These are phyloP conservation scores for Elsinoe arachidis DNA, from an alignment of 2,329 filamentous ascomycete genomes.

Conservation along the genomic window DNA sequence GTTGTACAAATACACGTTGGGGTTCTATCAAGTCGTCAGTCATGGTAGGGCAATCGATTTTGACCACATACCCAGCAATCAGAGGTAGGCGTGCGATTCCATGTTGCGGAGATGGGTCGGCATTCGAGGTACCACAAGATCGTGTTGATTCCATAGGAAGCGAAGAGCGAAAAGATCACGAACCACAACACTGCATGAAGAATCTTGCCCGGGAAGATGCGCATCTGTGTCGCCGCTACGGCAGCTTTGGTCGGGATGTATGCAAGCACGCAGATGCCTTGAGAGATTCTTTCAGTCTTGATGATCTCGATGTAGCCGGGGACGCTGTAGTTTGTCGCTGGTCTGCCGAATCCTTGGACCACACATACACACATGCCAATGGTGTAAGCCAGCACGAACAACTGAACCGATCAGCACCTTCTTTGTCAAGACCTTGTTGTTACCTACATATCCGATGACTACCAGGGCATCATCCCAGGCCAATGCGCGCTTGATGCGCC, in stretches of 20 bases:
- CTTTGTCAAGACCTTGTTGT: not conserved
- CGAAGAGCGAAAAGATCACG: not conserved
- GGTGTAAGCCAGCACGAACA: not conserved
- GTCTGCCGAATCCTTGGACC: slow-evolving; percentile 2
- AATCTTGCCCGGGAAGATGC: not conserved
- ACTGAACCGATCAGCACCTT: not conserved
- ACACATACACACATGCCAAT: slow-evolving; percentile 7
- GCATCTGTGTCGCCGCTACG: not conserved
- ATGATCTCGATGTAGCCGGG: slow-evolving; percentile 1
- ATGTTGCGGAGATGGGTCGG: slow-evolving; percentile 1
- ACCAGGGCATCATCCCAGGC: slow-evolving; percentile 2
- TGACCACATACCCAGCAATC: not conserved
- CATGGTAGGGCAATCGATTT: no score
- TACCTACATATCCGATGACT: not conserved
- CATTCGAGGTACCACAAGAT: slow-evolving; percentile 4
- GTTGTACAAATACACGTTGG: not conserved
- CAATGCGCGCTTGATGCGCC: not conserved
- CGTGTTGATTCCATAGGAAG: not conserved
- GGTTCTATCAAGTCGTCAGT: not conserved
- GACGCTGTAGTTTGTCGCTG: slow-evolving; percentile 2
- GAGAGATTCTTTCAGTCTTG: not conserved
- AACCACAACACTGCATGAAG: not conserved
- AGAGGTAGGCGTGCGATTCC: not conserved
- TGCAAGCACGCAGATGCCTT: slow-evolving; percentile 7
- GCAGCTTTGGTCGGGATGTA: slow-evolving; percentile 6